Base-by-base conservation (phyloP, 2,329 filamentous ascomycete species). In the Fusarium sp. region DNA sequence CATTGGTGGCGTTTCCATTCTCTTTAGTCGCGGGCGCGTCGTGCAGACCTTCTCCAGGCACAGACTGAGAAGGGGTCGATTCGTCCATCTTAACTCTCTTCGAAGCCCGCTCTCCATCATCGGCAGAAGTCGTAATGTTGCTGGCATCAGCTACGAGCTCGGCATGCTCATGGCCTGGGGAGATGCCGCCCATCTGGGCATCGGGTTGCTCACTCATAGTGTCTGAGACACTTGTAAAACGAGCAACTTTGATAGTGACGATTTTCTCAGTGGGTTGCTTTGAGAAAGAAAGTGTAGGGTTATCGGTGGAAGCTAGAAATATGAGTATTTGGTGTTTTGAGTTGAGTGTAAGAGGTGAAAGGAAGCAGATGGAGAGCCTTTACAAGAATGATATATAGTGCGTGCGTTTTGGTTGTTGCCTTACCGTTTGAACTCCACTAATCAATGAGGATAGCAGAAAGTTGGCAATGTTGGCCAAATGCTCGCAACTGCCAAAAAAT, bases 41-140 rank as follows among this genome's bases (percentile, higher is more conserved):
- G 6, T 75, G 68, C 10, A 75, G 66, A 9, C 67, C 62, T 4
- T 72, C 59, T 42, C 60, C 67, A 18, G 72, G 69, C 1, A 64
- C 64, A 44, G 51, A 40, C 28, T 66, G 67, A 45, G 66, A 50
- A 5, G 63, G 55, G 36, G 51, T 61, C 51, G 78, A 60, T 56
- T 70, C 69, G 31, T 87, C 83, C 52, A 87, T 76, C 79, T 87
- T 92, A 70, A 86, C 81, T 74, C 88, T 86, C 81, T 92, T 92
- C 52, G 85, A 79, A 39, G 87, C 83, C 61, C 85, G 84, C 70
- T 81, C 80, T 50, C 52, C 72, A 11, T 65, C 62, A 36, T 68
- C 52, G 15, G 62, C 17, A 20, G 44, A 40, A 28, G 31, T 42
- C 39, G 34, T 34, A 28, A 58, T 45, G 22, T 62, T 72, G 53